phyloP scores from a whole-genome alignment of 768 basidiomycete genomes.

The Tylopilus plumbeoviolaceoides region DNA sequence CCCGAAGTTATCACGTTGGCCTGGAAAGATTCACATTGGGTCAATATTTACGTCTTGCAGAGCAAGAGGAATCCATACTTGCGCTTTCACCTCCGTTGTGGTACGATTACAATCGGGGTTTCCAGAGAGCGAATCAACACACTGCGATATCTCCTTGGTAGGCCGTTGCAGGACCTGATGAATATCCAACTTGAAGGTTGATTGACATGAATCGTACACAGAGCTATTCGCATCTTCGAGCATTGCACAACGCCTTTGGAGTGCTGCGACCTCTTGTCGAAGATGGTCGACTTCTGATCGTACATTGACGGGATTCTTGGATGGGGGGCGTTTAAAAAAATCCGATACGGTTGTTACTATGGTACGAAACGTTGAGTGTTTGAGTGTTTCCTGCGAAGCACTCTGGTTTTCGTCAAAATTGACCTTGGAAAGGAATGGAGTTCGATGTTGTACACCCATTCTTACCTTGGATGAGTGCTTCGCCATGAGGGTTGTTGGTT shows the following conservation, averaged over 20 bases:
- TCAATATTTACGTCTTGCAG: neutral
- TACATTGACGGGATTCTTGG: neutral
- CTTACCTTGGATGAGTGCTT: neutral
- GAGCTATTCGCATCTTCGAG: neutral
- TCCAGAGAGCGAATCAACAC: neutral
- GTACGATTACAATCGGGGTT: neutral
- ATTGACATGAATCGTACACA: neutral
- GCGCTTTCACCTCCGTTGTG: neutral
- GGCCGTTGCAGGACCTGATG: neutral
- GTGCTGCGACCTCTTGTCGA: neutral
- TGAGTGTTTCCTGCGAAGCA: neutral
- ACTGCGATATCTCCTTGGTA: neutral
- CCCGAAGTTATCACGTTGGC: too few species aligned
- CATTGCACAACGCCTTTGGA: neutral
- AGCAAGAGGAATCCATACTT: neutral
- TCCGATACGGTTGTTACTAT: neutral
- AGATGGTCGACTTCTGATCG: constrained; percentile 1
- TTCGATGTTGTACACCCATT: neutral
- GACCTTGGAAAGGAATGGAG: neutral
- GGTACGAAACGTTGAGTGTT: neutral
- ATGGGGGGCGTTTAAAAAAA: neutral
- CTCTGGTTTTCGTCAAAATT: neutral
- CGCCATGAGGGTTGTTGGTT: neutral
- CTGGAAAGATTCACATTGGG: neutral
- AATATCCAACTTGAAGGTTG: neutral